These are phyloP conservation scores for Scheffersomyces lignicola DNA, from an alignment of 1,139 yeast species.

Conservation along the genomic window DNA sequence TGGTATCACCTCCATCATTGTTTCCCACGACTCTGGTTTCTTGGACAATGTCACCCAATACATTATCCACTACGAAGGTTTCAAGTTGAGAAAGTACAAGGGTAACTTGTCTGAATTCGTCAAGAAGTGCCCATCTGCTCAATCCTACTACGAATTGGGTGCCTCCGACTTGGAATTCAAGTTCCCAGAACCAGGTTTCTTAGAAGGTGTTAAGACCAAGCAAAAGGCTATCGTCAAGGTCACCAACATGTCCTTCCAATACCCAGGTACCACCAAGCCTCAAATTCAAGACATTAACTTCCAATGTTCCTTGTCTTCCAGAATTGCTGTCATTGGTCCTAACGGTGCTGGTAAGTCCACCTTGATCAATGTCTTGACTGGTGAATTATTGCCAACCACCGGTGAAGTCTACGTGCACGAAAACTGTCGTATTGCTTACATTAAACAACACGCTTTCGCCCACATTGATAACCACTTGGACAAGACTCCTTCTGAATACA, in stretches of 20 bases:
- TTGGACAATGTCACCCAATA: constrained; percentile 95
- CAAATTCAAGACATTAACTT: constrained; percentile 86
- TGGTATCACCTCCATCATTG: constrained; percentile 97
- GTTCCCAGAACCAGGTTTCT: constrained; percentile 99
- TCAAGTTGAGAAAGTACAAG: constrained; percentile 98
- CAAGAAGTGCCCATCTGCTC: constrained; percentile 97
- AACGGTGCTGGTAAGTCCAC: constrained; percentile 99
- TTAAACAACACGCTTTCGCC: constrained; percentile 99
- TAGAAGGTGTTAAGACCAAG: constrained; percentile 99
- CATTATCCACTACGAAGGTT: constrained; percentile 99
- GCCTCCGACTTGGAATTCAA: constrained; percentile 94
- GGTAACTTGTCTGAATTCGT: constrained; percentile 99
- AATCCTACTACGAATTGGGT: constrained; percentile 97
- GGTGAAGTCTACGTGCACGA: constrained; percentile 99
- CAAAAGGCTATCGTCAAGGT: constrained; percentile 99
- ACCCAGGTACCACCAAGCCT: constrained; percentile 97
- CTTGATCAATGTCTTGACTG: constrained; percentile 95
- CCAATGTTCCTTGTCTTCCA: constrained; percentile 98
- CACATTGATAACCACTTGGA: constrained; percentile 98
- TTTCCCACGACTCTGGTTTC: constrained; percentile 99
- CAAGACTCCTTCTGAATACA: constrained; percentile 99
- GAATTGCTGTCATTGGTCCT: constrained; percentile 99
- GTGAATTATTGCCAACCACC: constrained; percentile 95
- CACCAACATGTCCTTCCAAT: constrained; percentile 95
- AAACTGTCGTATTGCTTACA: constrained; percentile 99